These are phyloP conservation scores for Apiospora marii DNA, from an alignment of 2,329 filamentous ascomycete genomes.

Conservation along the genomic window DNA sequence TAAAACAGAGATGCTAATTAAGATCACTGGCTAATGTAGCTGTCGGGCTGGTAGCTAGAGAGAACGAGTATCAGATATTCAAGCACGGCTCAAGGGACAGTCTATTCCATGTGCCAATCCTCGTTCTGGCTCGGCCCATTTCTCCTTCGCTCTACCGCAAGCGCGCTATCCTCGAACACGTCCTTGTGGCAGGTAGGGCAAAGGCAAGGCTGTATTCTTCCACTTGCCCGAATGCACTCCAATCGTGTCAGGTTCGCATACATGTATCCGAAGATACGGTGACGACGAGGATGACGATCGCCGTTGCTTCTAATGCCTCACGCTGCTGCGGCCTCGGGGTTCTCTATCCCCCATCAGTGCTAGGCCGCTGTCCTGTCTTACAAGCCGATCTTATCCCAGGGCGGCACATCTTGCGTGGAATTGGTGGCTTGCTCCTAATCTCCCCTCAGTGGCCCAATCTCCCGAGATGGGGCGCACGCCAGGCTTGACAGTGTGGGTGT, in stretches of 20 bases:
- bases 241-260: neutral
- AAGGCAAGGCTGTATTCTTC: neutral
- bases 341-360: neutral
- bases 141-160: conserved; percentile 16
- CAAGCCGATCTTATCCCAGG: conserved; percentile 18
- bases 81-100: conserved; percentile 9
- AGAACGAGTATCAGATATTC: conserved; percentile 5
- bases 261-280: conserved; percentile 7
- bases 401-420: conserved; percentile 10
- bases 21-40: neutral
- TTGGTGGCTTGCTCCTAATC: conserved; percentile 16
- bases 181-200: conserved; percentile 3
- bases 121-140: neutral
- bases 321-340: neutral
- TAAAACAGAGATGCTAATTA: conserved; percentile 3
- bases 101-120: conserved; percentile 8
- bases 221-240: neutral
- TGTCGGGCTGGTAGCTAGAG: conserved; percentile 9
- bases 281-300: conserved; percentile 13
- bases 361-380: neutral
- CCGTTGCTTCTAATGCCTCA: conserved; percentile 6
- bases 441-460: conserved; percentile 9
- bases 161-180: conserved; percentile 11
- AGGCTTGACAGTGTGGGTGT: neutral
- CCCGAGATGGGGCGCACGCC: conserved; percentile 5